Evolutionary conservation across 805 yeast species (phyloP).

Genomic region (Ogataea paradorogensis): DNA sequence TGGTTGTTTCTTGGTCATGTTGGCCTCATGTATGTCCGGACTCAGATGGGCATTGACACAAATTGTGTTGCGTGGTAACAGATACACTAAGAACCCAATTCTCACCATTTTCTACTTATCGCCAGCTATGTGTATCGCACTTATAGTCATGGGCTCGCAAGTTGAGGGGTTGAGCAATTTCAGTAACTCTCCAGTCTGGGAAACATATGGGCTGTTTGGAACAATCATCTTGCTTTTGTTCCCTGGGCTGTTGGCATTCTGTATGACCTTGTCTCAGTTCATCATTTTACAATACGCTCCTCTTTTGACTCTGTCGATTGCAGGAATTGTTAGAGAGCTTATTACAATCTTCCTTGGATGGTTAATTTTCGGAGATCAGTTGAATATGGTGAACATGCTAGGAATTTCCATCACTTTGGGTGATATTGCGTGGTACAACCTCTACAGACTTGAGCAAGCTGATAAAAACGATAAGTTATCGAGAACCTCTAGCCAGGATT

Average conservation of each 20-base stretch:
- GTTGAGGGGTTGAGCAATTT: slow-evolving; percentile 66
- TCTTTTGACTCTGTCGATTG: slow-evolving; percentile 77
- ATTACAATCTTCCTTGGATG: slow-evolving; percentile 69
- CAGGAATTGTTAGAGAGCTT: slow-evolving; percentile 89
- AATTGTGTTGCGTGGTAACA: slow-evolving; percentile 58
- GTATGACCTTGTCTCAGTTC: slow-evolving; percentile 83
- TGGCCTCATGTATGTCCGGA: slow-evolving; percentile 77
- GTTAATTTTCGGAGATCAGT: slow-evolving; percentile 65
- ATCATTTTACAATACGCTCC: slow-evolving; percentile 73
- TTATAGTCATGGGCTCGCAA: slow-evolving; percentile 59
- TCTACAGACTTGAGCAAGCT: slow-evolving; percentile 42
- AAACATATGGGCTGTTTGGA: slow-evolving; percentile 44
- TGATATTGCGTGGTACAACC: slow-evolving; percentile 79
- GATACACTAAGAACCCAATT: slow-evolving; percentile 64
- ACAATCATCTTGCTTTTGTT: slow-evolving; percentile 57
- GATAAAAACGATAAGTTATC: slow-evolving; percentile 8
- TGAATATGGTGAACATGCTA: slow-evolving; percentile 60
- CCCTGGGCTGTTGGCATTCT: slow-evolving; percentile 81
- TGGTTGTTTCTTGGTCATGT: slow-evolving; percentile 72
- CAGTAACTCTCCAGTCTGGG: slow-evolving; percentile 56
- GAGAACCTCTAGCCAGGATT: slow-evolving; percentile 13
- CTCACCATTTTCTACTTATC: slow-evolving; percentile 75
- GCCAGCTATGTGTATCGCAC: slow-evolving; percentile 68
- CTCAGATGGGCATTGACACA: slow-evolving; percentile 92
- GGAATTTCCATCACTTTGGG: slow-evolving; percentile 69